phyloP scores from a whole-genome alignment of 768 basidiomycete genomes.

The Sarcomyxa edulis region DNA sequence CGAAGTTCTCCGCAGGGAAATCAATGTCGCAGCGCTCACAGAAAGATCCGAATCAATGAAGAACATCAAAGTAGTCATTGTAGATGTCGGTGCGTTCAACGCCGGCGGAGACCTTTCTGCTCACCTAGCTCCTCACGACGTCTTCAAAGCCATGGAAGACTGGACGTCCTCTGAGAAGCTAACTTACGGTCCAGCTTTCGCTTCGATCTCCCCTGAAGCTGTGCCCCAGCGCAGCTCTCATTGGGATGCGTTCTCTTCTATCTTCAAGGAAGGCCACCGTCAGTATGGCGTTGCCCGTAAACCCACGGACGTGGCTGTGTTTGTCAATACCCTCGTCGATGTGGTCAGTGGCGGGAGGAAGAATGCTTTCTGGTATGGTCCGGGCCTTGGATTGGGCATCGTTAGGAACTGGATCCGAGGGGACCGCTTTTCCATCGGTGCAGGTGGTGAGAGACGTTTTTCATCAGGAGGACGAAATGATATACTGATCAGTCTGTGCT shows the following conservation, averaged over 20 bases:
- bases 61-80: slow-evolving; percentile 63
- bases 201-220: slow-evolving; percentile 29
- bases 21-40: slow-evolving; percentile 49
- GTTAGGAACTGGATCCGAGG: slow-evolving; percentile 57
- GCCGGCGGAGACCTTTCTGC: slow-evolving; percentile 18
- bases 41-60: slow-evolving; percentile 54
- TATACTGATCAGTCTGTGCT: background rate
- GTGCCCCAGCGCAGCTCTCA: slow-evolving; percentile 17
- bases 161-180: slow-evolving; percentile 75
- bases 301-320: slow-evolving; percentile 50
- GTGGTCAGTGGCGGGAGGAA: slow-evolving; percentile 55
- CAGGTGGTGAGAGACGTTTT: slow-evolving; percentile 55
- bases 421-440: slow-evolving; percentile 67
- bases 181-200: slow-evolving; percentile 69
- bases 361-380: slow-evolving; percentile 28
- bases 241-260: slow-evolving; percentile 22
- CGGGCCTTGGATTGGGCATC: slow-evolving; percentile 42
- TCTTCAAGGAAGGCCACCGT: slow-evolving; percentile 30
- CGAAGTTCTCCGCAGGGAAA: slow-evolving; percentile 72
- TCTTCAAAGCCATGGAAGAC: slow-evolving; percentile 51
- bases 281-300: slow-evolving; percentile 39
- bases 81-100: slow-evolving; percentile 67
- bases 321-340: slow-evolving; percentile 53
- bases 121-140: slow-evolving; percentile 23
- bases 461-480: slow-evolving; percentile 1